These are phyloP conservation scores for Hortaea werneckii DNA, from an alignment of 2,329 filamentous ascomycete species.

Conservation along the genomic window DNA sequence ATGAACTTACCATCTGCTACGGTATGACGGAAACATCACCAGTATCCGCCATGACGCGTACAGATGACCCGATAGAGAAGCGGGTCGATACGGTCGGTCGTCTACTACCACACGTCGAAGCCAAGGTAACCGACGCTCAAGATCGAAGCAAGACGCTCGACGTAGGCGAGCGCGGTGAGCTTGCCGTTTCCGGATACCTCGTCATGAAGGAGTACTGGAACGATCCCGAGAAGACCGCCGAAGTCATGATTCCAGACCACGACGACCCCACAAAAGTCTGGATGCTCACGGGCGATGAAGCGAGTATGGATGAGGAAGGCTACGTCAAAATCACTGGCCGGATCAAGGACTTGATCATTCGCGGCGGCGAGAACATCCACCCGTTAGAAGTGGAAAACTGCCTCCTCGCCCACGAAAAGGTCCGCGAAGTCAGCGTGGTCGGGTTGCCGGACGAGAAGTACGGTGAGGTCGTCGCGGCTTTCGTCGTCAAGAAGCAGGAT, in stretches of 20 bases:
- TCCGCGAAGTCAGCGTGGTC: slow-evolving; percentile 72
- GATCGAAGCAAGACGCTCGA: slow-evolving; percentile 52
- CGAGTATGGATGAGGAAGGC: slow-evolving; percentile 68
- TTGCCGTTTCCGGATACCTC: slow-evolving; percentile 74
- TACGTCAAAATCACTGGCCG: slow-evolving; percentile 83
- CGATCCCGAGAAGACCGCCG: slow-evolving; percentile 58
- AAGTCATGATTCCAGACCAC: slow-evolving; percentile 52
- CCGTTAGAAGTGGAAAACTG: slow-evolving; percentile 88
- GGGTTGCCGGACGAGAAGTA: slow-evolving; percentile 73
- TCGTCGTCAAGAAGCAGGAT: slow-evolving; percentile 51
- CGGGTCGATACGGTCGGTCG: slow-evolving; percentile 67
- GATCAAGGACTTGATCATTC: slow-evolving; percentile 92
- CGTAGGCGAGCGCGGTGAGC: slow-evolving; percentile 61
- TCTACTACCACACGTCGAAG: slow-evolving; percentile 71
- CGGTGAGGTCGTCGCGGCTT: slow-evolving; percentile 80
- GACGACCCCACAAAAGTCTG: slow-evolving; percentile 54
- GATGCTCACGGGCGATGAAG: slow-evolving; percentile 93
- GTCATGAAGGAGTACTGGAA: slow-evolving; percentile 87
- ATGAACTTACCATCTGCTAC: slow-evolving; percentile 84
- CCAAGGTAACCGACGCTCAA: slow-evolving; percentile 63
- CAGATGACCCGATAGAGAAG: slow-evolving; percentile 61
- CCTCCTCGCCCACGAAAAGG: slow-evolving; percentile 58
- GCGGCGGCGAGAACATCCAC: slow-evolving; percentile 91
- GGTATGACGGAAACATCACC: slow-evolving; percentile 89
- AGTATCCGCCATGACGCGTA: slow-evolving; percentile 68